Evolutionary conservation across 164 flowering plant species (phyloP).

Genomic region (Magnolia changhungtana): DNA sequence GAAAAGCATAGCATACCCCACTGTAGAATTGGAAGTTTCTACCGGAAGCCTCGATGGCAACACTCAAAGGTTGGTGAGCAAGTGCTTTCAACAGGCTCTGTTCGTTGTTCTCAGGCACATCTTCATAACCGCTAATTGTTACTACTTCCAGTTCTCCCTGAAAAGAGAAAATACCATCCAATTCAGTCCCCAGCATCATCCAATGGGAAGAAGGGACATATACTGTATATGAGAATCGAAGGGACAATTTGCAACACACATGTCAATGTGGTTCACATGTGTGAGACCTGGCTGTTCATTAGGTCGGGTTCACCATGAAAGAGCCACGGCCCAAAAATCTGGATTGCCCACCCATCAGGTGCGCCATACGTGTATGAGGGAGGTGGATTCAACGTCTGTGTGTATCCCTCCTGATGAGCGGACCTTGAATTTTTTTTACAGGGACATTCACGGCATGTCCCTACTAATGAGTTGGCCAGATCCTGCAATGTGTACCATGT

Average conservation of each 20-base stretch:
- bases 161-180: not conserved
- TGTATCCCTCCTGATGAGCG: no score
- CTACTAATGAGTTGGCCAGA: not conserved
- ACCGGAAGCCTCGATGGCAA: conserved; percentile 88
- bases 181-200: not conserved
- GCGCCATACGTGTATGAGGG: no score
- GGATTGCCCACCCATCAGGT: no score
- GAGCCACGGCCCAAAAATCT: no score
- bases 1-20: conserved; percentile 47
- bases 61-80: conserved; percentile 85
- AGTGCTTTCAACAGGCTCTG: conserved; percentile 74
- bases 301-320: no score
- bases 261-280: no score
- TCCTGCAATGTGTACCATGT: not conserved
- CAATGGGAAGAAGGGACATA: not conserved
- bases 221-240: not conserved
- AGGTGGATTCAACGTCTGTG: no score
- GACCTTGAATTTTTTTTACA: not conserved
- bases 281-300: no score
- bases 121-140: conserved; percentile 50
- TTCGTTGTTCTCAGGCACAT: conserved; percentile 59
- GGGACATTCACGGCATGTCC: not conserved
- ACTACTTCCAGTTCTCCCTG: conserved; percentile 27
- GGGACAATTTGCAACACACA: no score
- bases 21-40: conserved; percentile 90